Evolutionary conservation across 2,329 filamentous ascomycete species (phyloP).

Genomic region (Aspergillus hiratsukae): DNA sequence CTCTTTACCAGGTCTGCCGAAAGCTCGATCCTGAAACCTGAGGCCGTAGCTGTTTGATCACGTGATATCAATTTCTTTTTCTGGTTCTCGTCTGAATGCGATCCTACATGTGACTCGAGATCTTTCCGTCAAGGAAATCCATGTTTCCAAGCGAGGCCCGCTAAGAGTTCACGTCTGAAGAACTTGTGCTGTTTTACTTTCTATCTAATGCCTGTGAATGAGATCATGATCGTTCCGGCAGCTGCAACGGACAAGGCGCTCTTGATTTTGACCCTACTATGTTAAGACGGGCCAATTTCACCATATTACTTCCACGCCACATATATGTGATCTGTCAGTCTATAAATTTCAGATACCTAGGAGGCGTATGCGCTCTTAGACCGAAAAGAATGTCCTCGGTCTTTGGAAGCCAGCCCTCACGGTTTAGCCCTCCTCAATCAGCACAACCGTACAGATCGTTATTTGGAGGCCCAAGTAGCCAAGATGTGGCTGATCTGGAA

Average conservation of each 20-base stretch:
- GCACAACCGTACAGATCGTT: slow-evolving; percentile 27
- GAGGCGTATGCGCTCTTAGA: neutral
- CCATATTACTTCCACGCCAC: neutral
- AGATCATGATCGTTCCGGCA: neutral
- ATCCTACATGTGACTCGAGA: neutral
- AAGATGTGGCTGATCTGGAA: slow-evolving; percentile 15
- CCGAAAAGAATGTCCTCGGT: slow-evolving; percentile 26
- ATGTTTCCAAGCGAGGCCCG: neutral
- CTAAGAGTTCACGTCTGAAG: neutral
- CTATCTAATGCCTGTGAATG: neutral
- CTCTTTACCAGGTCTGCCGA: too few species aligned
- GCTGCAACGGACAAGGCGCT: too few species aligned
- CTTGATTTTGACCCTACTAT: too few species aligned
- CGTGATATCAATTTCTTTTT: slow-evolving; percentile 11
- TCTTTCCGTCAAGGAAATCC: neutral
- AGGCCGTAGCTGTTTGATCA: slow-evolving; percentile 1
- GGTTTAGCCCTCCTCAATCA: slow-evolving; percentile 21
- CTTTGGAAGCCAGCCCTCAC: slow-evolving; percentile 19
- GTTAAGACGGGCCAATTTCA: neutral
- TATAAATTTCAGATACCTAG: neutral
- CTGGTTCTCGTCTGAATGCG: neutral
- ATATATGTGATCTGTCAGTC: neutral
- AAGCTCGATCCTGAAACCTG: neutral
- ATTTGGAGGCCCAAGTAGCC: slow-evolving; percentile 25
- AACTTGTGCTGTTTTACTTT: neutral